phyloP scores from a whole-genome alignment of 768 basidiomycete genomes.

The Glaciozyma martinii region DNA sequence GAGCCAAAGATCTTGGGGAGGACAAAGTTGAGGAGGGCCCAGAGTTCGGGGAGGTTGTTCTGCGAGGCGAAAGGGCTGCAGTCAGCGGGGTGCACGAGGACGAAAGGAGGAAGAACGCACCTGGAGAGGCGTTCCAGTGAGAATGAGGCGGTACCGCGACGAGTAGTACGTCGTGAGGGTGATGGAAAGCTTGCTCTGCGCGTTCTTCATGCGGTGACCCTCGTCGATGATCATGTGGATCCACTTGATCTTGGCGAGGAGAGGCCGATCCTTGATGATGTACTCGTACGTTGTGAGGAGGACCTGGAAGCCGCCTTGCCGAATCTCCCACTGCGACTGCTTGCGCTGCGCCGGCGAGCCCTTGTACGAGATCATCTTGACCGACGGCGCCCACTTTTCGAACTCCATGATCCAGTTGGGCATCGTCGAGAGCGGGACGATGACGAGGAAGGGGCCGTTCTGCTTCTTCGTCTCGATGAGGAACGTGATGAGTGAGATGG shows the following conservation, averaged over 20 bases:
- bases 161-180: conserved; percentile 64
- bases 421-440: conserved; percentile 88
- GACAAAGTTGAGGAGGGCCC: conserved; percentile 94
- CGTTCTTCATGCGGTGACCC: conserved; percentile 89
- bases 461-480: conserved; percentile 59
- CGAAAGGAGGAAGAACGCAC: conserved; percentile 45
- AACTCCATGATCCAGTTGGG: conserved; percentile 37
- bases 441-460: conserved; percentile 73
- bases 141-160: conserved; percentile 77
- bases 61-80: conserved; percentile 56
- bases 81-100: neutral
- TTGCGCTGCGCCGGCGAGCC: conserved; percentile 76
- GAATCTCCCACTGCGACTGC: conserved; percentile 49
- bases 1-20: conserved; percentile 98
- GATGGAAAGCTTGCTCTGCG: conserved; percentile 58
- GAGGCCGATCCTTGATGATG: conserved; percentile 36
- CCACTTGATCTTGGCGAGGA: conserved; percentile 44
- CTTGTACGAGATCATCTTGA: conserved; percentile 85
- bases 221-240: conserved; percentile 94
- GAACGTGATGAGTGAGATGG: conserved; percentile 87
- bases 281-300: conserved; percentile 61
- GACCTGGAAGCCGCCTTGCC: conserved; percentile 33
- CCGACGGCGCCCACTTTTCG: conserved; percentile 43
- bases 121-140: conserved; percentile 93
- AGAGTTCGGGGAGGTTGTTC: conserved; percentile 94